A percentile compares a stretch with the other conserved stretches of the same genome.
Evolutionary conservation across 306 rosid species (phyloP).

Genomic region (Dalbergia cultrata): DNA sequence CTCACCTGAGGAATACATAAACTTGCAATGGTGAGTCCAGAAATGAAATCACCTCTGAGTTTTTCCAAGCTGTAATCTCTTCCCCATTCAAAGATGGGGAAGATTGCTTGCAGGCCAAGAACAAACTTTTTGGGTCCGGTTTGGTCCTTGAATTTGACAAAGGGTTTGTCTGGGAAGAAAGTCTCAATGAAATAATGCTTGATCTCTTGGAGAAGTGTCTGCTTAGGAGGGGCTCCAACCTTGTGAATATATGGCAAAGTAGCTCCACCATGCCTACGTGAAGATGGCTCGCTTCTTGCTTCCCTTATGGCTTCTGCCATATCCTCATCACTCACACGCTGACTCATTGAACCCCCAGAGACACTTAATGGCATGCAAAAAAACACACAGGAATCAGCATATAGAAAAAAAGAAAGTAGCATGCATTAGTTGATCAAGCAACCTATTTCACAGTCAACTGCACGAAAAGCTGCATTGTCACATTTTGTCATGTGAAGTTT

Average conservation of each 20-base stretch:
- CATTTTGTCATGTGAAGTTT: slow-evolving; percentile 35
- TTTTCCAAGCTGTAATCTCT: slow-evolving; percentile 54
- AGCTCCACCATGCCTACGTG: slow-evolving; percentile 32
- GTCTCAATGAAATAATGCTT: slow-evolving; percentile 47
- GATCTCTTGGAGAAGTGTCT: slow-evolving; percentile 47
- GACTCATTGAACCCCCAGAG: slow-evolving; percentile 38
- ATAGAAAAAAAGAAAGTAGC: background rate
- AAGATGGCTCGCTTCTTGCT: slow-evolving; percentile 32
- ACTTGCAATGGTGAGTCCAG: slow-evolving; percentile 85
- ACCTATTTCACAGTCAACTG: slow-evolving; percentile 30
- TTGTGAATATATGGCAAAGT: slow-evolving; percentile 46
- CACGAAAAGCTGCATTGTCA: slow-evolving; percentile 1
- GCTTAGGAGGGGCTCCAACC: slow-evolving; percentile 56
- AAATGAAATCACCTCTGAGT: slow-evolving; percentile 64
- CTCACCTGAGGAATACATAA: slow-evolving; percentile 84
- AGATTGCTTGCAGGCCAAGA: slow-evolving; percentile 59
- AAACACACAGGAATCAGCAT: background rate
- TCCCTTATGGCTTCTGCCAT: slow-evolving; percentile 42
- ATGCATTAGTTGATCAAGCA: background rate
- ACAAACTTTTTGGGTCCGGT: slow-evolving; percentile 40
- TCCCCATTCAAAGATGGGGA: slow-evolving; percentile 72
- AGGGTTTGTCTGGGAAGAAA: slow-evolving; percentile 63
- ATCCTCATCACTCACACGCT: slow-evolving; percentile 34
- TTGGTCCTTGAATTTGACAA: slow-evolving; percentile 58
- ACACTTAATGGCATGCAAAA: slow-evolving; percentile 15